A percentile compares a stretch with the other conserved stretches of the same genome.
Evolutionary conservation across 305 asterid species (phyloP).

Genomic region (Rubia tinctorum): DNA sequence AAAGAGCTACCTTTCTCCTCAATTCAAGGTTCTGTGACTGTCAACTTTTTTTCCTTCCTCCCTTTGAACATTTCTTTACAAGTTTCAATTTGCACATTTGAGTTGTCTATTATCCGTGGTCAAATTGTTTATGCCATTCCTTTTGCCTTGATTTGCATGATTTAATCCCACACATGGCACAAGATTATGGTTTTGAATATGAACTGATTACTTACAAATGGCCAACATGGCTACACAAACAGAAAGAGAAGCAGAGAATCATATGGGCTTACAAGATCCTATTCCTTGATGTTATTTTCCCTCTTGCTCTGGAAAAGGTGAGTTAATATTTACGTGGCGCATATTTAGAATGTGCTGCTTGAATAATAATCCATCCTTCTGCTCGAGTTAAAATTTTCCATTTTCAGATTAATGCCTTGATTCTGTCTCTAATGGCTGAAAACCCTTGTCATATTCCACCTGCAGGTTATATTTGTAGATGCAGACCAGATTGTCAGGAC

Average conservation of each 20-base stretch:
- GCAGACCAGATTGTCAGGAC: constrained; percentile 97
- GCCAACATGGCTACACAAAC: constrained; percentile 99
- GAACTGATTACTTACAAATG: constrained; percentile 95
- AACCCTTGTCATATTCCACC: constrained; percentile 17
- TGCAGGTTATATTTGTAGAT: constrained; percentile 97
- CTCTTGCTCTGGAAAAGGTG: constrained; percentile 96
- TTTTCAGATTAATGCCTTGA: background rate
- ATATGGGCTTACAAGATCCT: constrained; percentile 98
- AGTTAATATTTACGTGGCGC: constrained; percentile 1
- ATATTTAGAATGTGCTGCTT: constrained; percentile 6
- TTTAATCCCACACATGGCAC: constrained; percentile 95
- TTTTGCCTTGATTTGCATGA: constrained; percentile 49
- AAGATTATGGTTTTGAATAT: constrained; percentile 88
- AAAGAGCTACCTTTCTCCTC: constrained; percentile 99
- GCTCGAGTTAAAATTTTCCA: background rate
- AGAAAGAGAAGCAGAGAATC: constrained; percentile 95
- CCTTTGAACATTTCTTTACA: constrained; percentile 9
- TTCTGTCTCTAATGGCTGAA: constrained; percentile 15
- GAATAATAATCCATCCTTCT: constrained; percentile 14
- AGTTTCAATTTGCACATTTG: constrained; percentile 8
- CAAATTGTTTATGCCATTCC: constrained; percentile 7
- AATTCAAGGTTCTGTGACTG: constrained; percentile 80
- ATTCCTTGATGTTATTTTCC: constrained; percentile 97
- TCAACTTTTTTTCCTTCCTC: constrained; percentile 12
- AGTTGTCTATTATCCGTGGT: constrained; percentile 11